These are phyloP conservation scores for Coemansia sp. DNA, from an alignment of 192 early-diverging fungal species.

Conservation along the genomic window DNA sequence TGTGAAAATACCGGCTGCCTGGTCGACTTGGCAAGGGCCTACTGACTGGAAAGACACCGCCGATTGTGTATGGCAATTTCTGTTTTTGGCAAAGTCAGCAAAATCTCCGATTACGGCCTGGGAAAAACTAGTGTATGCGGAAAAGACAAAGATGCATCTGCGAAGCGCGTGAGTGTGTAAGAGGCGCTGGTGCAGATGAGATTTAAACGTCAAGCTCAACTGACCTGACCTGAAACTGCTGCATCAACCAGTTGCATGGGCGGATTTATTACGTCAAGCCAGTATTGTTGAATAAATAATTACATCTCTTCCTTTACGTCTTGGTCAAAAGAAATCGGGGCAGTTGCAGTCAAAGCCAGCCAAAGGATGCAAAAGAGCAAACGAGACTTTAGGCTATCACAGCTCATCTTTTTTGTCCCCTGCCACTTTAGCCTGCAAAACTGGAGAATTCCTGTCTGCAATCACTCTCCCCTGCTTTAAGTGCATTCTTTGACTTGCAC, in stretches of 20 bases:
- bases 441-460: not conserved
- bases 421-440: too few relatives aligned
- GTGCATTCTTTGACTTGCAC: not conserved
- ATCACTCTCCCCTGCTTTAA: not conserved
- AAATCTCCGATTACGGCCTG: not conserved
- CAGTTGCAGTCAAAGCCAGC: not conserved
- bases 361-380: not conserved
- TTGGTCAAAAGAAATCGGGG: too few relatives aligned
- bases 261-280: not conserved
- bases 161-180: not conserved
- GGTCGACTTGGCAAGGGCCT: too few relatives aligned
- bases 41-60: too few relatives aligned
- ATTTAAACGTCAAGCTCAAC: not conserved
- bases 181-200: not conserved
- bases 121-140: constrained; percentile 4
- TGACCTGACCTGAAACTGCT: not conserved
- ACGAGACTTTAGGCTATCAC: constrained; percentile 3
- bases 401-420: too few relatives aligned
- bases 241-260: not conserved
- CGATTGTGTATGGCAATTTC: too few relatives aligned
- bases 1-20: too few relatives aligned
- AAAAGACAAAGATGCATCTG: constrained; percentile 7
- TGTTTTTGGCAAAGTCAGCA: not conserved
- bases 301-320: too few relatives aligned
- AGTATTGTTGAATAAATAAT: not conserved